A percentile compares a stretch with the other conserved stretches of the same genome.
Evolutionary conservation across 2,329 filamentous ascomycete genomes (phyloP).

Genomic region (Ophiostoma perfectum): DNA sequence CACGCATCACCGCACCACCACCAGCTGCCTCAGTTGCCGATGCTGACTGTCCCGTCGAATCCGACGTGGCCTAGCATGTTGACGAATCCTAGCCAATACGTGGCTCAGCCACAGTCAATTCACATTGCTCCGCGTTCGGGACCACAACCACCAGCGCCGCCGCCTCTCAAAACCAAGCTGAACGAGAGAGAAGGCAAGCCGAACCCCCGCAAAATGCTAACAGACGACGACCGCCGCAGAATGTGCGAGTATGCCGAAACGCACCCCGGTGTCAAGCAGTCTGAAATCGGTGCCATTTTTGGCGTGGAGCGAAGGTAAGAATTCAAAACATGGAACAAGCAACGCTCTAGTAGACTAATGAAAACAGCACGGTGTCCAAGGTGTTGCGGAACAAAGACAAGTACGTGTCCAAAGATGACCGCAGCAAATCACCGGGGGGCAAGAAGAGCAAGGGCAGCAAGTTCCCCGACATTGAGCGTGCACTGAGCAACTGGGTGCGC

Average conservation of each 20-base stretch:
- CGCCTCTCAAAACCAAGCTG: conserved; percentile 44
- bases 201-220: conserved; percentile 79
- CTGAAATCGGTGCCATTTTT: conserved; percentile 91
- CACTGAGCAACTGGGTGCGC: conserved; percentile 78
- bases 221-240: conserved; percentile 77
- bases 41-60: conserved; percentile 65
- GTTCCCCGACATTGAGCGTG: conserved; percentile 84
- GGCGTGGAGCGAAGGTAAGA: conserved; percentile 89
- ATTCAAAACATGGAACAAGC: not conserved
- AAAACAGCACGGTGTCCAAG: conserved; percentile 88
- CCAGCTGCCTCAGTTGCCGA: conserved; percentile 51
- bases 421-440: conserved; percentile 63
- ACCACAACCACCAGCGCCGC: conserved; percentile 38
- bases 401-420: conserved; percentile 78
- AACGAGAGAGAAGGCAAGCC: conserved; percentile 45
- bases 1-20: conserved; percentile 37
- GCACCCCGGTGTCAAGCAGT: conserved; percentile 86
- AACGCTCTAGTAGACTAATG: not conserved
- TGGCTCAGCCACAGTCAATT: conserved; percentile 42
- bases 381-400: conserved; percentile 92
- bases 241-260: conserved; percentile 96
- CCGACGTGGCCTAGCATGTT: conserved; percentile 75
- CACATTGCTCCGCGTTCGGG: conserved; percentile 17
- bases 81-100: conserved; percentile 62
- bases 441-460: conserved; percentile 82